Percentiles rank a stretch among this genome's conserved stretches.
phyloP scores from a whole-genome alignment of 2,329 filamentous ascomycete species.

The Cladobotryum protrusum region DNA sequence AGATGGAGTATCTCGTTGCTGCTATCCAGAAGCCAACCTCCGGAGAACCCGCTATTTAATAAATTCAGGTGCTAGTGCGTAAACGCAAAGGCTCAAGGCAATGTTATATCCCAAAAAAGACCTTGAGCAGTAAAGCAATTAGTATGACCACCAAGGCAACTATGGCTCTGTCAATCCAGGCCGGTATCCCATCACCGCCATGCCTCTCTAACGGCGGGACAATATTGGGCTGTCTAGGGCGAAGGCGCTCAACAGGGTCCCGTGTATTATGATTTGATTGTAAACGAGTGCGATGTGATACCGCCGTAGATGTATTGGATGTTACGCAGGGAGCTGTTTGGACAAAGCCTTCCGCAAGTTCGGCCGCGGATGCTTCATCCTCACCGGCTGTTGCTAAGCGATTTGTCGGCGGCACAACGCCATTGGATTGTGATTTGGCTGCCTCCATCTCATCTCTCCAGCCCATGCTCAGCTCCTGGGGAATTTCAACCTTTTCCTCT shows the following conservation, averaged over 20 bases:
- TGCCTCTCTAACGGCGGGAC: neutral
- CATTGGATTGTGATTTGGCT: conserved; percentile 11
- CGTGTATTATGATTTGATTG: neutral
- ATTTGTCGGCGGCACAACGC: too few relatives aligned
- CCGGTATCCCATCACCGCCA: conserved; percentile 46
- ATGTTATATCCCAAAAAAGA: conserved; percentile 32
- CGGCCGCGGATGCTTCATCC: conserved; percentile 37
- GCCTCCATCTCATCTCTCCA: conserved; percentile 66
- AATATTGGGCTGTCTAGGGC: neutral
- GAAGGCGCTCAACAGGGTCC: neutral
- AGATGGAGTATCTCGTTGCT: too few relatives aligned
- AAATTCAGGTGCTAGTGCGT: neutral
- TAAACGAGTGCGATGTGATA: conserved; percentile 10
- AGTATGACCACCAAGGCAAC: conserved; percentile 64
- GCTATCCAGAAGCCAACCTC: neutral
- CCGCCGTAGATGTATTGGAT: neutral
- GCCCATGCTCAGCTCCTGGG: conserved; percentile 55
- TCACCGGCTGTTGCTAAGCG: too few relatives aligned
- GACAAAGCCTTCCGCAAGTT: conserved; percentile 53
- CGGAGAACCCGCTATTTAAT: neutral
- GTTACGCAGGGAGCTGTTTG: conserved; percentile 35
- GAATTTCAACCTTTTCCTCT: conserved; percentile 41
- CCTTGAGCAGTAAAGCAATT: conserved; percentile 60
- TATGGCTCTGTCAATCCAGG: conserved; percentile 80
- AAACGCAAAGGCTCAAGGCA: neutral